Evolutionary conservation across 2,329 filamentous ascomycete genomes (phyloP).

Genomic region (Fusarium pseudograminearum): DNA sequence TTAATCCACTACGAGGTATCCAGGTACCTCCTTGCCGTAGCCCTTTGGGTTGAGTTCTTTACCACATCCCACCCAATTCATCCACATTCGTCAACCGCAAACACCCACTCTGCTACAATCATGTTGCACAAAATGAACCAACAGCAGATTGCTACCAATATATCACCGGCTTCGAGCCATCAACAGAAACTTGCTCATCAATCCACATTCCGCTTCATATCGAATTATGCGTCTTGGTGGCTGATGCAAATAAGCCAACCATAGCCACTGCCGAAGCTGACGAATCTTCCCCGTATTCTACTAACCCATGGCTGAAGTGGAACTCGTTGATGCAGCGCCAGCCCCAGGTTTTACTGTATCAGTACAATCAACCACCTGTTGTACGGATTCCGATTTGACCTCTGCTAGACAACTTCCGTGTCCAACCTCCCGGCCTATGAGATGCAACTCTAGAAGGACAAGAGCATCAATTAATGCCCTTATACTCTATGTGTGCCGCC

Average conservation of each 20-base stretch:
- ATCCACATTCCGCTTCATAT: slow-evolving; percentile 3
- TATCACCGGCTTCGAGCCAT: background rate
- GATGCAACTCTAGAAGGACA: background rate
- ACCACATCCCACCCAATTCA: background rate
- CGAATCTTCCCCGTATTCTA: slow-evolving; percentile 35
- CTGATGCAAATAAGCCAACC: slow-evolving; percentile 28
- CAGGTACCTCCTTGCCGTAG: background rate
- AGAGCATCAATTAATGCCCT: background rate
- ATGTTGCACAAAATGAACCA: slow-evolving; percentile 11
- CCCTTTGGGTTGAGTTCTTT: background rate
- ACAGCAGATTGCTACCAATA: background rate
- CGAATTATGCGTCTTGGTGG: slow-evolving; percentile 16
- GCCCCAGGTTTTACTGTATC: slow-evolving; percentile 1
- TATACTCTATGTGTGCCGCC: background rate
- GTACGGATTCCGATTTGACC: slow-evolving; percentile 10
- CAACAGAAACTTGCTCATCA: background rate
- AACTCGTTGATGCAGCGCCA: slow-evolving; percentile 10
- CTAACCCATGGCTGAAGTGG: slow-evolving; percentile 6
- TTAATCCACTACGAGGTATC: background rate
- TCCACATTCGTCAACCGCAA: background rate
- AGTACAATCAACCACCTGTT: background rate
- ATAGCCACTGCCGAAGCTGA: slow-evolving; percentile 35
- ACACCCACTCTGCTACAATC: slow-evolving; percentile 2
- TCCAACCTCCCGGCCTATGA: background rate
- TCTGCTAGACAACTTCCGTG: background rate